Evolutionary conservation across 75 land plant species (phyloP).

Genomic region (Picea glauca): DNA sequence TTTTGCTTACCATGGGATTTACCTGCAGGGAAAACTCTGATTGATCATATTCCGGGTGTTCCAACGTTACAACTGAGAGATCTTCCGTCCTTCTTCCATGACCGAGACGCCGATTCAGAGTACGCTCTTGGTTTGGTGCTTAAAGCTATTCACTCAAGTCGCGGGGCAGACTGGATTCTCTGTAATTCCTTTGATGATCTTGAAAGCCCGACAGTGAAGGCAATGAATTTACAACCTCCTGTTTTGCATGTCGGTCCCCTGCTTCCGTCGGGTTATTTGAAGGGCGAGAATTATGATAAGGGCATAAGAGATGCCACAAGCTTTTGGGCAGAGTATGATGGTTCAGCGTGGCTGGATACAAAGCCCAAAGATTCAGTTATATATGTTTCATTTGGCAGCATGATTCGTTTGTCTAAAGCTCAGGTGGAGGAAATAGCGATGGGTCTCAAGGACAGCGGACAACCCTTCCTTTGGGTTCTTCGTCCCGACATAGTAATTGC

Average conservation of each 20-base stretch:
- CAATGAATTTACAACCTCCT: background rate
- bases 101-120: background rate
- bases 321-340: background rate
- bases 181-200: background rate
- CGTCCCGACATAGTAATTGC: background rate
- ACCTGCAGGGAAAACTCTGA: background rate
- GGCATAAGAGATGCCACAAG: background rate
- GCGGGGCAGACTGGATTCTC: background rate
- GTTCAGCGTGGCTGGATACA: constrained; percentile 9
- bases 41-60: background rate
- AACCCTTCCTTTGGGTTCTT: background rate
- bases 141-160: background rate
- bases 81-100: background rate
- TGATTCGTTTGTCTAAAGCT: constrained; percentile 1
- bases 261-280: background rate
- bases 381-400: constrained; percentile 19
- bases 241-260: background rate
- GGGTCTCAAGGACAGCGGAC: background rate
- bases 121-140: background rate
- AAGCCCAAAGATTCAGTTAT: constrained; percentile 5
- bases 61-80: background rate
- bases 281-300: background rate
- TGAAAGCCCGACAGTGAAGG: background rate
- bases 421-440: constrained; percentile 9
- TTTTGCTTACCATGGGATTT: too few species aligned